Evolutionary conservation across 2,329 filamentous ascomycete genomes (phyloP).

Genomic region (Diaporthe citriasiana): DNA sequence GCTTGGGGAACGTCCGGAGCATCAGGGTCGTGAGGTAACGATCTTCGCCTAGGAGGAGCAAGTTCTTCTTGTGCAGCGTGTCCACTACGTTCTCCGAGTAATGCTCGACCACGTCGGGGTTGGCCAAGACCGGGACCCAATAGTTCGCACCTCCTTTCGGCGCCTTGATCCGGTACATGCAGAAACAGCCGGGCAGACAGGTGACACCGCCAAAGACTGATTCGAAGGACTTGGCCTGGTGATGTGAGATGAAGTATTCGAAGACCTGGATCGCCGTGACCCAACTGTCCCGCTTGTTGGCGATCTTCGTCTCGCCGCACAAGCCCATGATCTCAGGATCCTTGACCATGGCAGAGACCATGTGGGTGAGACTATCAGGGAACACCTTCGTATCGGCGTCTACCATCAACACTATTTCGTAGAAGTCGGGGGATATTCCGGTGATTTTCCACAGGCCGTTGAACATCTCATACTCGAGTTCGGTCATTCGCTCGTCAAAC

Average conservation of each 20-base stretch:
- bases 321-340: slow-evolving; percentile 99
- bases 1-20: slow-evolving; percentile 98
- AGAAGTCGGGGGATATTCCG: slow-evolving; percentile 97
- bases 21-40: slow-evolving; percentile 96
- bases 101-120: slow-evolving; percentile 98
- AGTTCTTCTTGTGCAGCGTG: slow-evolving; percentile 97
- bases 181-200: slow-evolving; percentile 98
- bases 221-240: slow-evolving; percentile 96
- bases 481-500: slow-evolving; percentile 99
- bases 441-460: slow-evolving; percentile 99
- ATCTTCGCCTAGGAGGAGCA: slow-evolving; percentile 92
- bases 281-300: slow-evolving; percentile 96
- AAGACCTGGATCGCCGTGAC: slow-evolving; percentile 99
- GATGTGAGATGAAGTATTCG: slow-evolving; percentile 99
- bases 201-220: slow-evolving; percentile 99
- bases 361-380: slow-evolving; percentile 97
- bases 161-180: slow-evolving; percentile 99
- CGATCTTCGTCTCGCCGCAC: slow-evolving; percentile 99
- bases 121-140: slow-evolving; percentile 98
- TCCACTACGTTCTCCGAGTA: slow-evolving; percentile 99
- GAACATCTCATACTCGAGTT: slow-evolving; percentile 99
- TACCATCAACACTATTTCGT: slow-evolving; percentile 98
- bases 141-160: slow-evolving; percentile 99
- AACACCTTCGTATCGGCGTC: slow-evolving; percentile 99
- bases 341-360: slow-evolving; percentile 99